A percentile compares a stretch with the other conserved stretches of the same genome.
These are phyloP conservation scores for Paspalum notatum DNA, from an alignment of 176 grass and related monocot species.

Conservation along the genomic window DNA sequence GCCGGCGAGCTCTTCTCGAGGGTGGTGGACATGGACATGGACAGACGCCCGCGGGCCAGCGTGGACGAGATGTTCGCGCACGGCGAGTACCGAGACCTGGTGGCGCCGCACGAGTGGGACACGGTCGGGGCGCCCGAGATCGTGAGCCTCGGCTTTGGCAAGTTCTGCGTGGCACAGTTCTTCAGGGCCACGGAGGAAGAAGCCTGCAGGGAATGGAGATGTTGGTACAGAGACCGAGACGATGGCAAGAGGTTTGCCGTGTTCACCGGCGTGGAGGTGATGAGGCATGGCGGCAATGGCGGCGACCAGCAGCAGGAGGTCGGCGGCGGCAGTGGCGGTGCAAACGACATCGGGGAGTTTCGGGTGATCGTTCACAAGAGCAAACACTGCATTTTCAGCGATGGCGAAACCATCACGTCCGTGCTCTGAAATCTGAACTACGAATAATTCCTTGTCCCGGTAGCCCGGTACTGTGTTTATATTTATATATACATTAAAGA, in stretches of 20 bases:
- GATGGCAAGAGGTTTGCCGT: background rate
- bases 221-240: background rate
- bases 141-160: background rate
- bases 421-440: background rate
- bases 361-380: background rate
- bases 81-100: background rate
- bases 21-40: no score
- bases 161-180: background rate
- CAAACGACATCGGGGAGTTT: background rate
- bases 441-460: no score
- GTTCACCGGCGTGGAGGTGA: background rate
- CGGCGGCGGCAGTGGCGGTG: background rate
- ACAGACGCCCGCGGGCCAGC: no score
- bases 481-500: no score
- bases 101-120: background rate
- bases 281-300: background rate
- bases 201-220: background rate
- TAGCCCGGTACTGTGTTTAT: no score
- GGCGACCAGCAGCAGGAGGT: no score
- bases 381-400: background rate
- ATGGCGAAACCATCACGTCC: background rate
- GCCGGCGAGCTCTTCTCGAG: no score
- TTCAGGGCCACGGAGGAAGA: background rate
- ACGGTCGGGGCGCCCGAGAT: background rate
- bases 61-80: no score